A percentile compares a stretch with the other conserved stretches of the same genome.
These are phyloP conservation scores for Theobroma cacao DNA, from an alignment of 345 rosid genomes.

Conservation along the genomic window DNA sequence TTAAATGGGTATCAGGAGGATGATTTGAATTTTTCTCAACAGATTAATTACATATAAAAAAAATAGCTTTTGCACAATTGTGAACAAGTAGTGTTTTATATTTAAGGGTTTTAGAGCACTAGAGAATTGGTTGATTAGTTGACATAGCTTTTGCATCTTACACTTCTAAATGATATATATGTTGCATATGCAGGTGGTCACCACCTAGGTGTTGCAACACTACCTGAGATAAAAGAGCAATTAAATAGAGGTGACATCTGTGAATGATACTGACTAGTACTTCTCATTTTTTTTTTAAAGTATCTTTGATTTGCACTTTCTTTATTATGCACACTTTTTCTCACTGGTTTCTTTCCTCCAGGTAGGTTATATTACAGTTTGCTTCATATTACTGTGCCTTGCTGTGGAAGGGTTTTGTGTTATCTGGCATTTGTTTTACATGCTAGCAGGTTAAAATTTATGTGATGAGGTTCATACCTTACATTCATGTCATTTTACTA, in stretches of 20 bases:
- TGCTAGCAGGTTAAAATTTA: background rate
- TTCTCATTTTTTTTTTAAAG: background rate
- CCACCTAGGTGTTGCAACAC: background rate
- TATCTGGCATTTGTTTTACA: background rate
- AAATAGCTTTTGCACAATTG: background rate
- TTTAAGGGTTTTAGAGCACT: background rate
- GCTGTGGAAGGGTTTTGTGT: background rate
- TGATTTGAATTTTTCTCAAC: background rate
- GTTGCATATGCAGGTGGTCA: background rate
- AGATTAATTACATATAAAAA: background rate
- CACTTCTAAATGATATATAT: background rate
- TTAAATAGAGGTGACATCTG: background rate
- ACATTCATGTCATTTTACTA: background rate
- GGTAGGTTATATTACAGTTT: background rate
- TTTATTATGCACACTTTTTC: background rate
- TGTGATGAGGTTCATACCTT: background rate
- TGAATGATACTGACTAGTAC: background rate
- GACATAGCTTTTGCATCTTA: background rate
- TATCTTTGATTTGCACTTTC: background rate
- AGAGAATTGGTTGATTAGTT: background rate
- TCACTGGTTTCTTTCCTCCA: background rate
- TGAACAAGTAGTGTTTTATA: background rate
- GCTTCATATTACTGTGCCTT: background rate
- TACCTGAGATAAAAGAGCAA: background rate
- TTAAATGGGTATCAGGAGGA: background rate